Conservation (phyloP, 805 yeast genomes). For the Saccharomycopsis sp. region DNA sequence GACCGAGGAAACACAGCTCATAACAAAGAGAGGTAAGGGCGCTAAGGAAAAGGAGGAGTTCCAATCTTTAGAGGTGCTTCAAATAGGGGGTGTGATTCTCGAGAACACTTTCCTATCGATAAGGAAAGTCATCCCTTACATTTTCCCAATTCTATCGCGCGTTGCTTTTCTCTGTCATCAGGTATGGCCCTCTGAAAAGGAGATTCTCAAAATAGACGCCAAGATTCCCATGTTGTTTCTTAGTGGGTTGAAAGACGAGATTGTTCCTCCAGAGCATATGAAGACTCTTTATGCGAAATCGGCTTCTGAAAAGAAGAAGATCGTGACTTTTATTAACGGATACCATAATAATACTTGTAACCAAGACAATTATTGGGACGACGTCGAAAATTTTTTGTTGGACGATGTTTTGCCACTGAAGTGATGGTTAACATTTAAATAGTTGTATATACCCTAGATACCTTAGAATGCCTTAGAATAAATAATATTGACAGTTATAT, state of each 20-base stretch:
- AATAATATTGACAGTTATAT: too few relatives aligned
- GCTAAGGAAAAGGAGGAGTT: background rate
- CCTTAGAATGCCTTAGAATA: background rate
- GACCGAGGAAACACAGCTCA: background rate
- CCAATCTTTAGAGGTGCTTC: background rate
- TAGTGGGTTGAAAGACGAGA: slow-evolving; percentile 74
- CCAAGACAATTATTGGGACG: slow-evolving; percentile 74
- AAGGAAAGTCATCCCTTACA: slow-evolving; percentile 62
- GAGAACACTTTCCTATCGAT: slow-evolving; percentile 85
- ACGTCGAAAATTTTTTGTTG: slow-evolving; percentile 48
- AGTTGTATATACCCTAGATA: background rate
- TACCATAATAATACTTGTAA: slow-evolving; percentile 79
- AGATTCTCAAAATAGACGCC: slow-evolving; percentile 44
- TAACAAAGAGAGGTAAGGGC: background rate
- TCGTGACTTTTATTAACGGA: slow-evolving; percentile 50
- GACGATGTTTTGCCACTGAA: slow-evolving; percentile 33
- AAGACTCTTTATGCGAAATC: slow-evolving; percentile 46
- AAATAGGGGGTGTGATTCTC: slow-evolving; percentile 52
- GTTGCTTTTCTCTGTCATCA: slow-evolving; percentile 64
- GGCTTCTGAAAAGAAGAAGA: slow-evolving; percentile 43
- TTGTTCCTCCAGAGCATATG: slow-evolving; percentile 88
- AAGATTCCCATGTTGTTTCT: slow-evolving; percentile 63
- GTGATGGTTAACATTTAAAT: background rate
- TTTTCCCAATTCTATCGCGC: slow-evolving; percentile 60
- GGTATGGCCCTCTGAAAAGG: slow-evolving; percentile 70